These are phyloP conservation scores for Quercus phellos DNA, from an alignment of 331 rosid species.

Conservation along the genomic window DNA sequence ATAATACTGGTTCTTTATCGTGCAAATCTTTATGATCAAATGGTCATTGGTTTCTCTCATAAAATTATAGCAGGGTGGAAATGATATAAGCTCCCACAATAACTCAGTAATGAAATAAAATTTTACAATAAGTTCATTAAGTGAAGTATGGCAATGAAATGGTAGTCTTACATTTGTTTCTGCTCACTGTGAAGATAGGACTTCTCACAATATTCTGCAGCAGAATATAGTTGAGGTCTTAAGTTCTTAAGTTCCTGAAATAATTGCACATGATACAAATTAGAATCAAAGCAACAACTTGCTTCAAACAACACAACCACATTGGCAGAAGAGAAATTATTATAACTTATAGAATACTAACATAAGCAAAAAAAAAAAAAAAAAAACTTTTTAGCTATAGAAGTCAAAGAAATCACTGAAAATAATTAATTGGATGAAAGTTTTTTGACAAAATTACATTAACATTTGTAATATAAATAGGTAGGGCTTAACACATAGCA, in stretches of 20 bases:
- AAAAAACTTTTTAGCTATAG: neutral
- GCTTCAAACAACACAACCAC: conserved; percentile 11
- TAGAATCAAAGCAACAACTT: neutral
- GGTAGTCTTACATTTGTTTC: conserved; percentile 63
- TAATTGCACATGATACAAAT: conserved; percentile 21
- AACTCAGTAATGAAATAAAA: neutral
- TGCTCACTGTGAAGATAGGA: conserved; percentile 72
- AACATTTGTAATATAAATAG: neutral
- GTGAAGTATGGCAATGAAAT: neutral
- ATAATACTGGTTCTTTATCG: neutral
- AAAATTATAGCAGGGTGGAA: neutral
- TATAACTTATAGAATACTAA: neutral
- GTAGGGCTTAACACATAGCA: neutral
- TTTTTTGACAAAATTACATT: neutral
- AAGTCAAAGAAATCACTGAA: neutral
- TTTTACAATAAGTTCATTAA: neutral
- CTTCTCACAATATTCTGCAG: conserved; percentile 90
- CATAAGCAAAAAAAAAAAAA: neutral
- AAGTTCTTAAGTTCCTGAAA: conserved; percentile 89
- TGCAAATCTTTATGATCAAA: neutral
- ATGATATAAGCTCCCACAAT: neutral
- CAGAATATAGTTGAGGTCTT: conserved; percentile 93
- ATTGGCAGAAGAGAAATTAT: conserved; percentile 1
- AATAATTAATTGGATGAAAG: neutral
- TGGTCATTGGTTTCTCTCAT: neutral